phyloP scores from a whole-genome alignment of 2,329 filamentous ascomycete species.

The Triangularia verruculosa region DNA sequence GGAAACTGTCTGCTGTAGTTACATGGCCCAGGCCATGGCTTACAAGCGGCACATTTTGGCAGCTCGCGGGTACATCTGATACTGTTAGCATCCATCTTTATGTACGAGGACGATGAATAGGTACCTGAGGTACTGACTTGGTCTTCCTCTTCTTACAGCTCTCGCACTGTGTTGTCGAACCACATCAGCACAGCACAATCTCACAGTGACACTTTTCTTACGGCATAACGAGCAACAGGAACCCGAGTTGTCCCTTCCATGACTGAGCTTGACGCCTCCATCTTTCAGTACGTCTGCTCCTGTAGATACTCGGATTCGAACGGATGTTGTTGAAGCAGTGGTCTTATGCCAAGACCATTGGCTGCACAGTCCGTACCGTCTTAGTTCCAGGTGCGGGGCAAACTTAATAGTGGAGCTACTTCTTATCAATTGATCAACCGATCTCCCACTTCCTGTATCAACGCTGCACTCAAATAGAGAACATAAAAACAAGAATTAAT shows the following conservation, averaged over 20 bases:
- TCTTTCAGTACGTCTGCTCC: background rate
- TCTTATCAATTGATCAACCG: background rate
- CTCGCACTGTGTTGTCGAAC: slow-evolving; percentile 6
- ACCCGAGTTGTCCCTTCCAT: background rate
- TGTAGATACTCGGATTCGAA: background rate
- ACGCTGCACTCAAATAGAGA: no score
- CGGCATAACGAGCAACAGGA: slow-evolving; percentile 6
- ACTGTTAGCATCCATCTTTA: background rate
- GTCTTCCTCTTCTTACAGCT: slow-evolving; percentile 12
- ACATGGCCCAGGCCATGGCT: slow-evolving; percentile 12
- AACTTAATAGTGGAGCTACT: no score
- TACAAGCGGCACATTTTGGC: slow-evolving; percentile 15
- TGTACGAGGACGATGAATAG: background rate
- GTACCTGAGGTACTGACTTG: background rate
- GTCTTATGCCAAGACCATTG: background rate
- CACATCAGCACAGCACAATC: background rate
- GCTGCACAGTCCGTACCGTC: no score
- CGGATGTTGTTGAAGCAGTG: background rate
- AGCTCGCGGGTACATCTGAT: slow-evolving; percentile 15
- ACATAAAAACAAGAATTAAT: no score
- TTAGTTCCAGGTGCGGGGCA: no score
- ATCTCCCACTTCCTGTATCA: no score
- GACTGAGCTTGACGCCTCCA: background rate
- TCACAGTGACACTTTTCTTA: background rate
- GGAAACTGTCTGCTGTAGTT: slow-evolving; percentile 6